A percentile compares a stretch with the other conserved stretches of the same genome.
Conservation (phyloP, 352 stramenopile genomes). For the Elongisporangium undulatum region DNA sequence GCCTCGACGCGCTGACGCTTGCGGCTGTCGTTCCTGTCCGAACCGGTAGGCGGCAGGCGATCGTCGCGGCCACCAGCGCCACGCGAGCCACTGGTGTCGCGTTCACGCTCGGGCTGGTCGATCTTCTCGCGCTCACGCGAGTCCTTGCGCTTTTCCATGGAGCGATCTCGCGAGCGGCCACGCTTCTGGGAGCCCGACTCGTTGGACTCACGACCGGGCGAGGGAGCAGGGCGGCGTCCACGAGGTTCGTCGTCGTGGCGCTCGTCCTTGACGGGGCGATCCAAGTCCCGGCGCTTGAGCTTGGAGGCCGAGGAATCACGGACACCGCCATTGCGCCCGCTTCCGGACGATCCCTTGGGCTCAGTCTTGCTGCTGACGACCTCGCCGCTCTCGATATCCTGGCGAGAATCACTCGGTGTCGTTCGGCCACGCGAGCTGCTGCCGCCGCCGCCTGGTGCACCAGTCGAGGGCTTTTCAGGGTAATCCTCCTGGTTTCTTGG, state of each 20-base stretch:
- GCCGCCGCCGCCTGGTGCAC: neutral
- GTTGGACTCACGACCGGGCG: constrained; percentile 8
- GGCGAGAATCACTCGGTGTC: constrained; percentile 19
- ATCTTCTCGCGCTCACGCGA: neutral
- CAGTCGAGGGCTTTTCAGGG: neutral
- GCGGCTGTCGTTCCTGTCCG: constrained; percentile 16
- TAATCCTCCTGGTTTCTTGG: neutral
- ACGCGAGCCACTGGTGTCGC: constrained; percentile 14
- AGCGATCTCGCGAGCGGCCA: constrained; percentile 17
- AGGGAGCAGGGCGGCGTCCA: constrained; percentile 22
- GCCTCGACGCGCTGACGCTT: constrained; percentile 58
- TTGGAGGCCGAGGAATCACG: constrained; percentile 2
- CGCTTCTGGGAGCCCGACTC: constrained; percentile 13
- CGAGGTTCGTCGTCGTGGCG: constrained; percentile 25
- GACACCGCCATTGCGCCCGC: constrained; percentile 8
- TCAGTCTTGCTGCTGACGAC: constrained; percentile 24
- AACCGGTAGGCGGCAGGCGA: neutral
- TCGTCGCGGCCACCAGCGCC: constrained; percentile 1
- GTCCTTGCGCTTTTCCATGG: neutral
- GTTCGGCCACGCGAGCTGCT: constrained; percentile 4
- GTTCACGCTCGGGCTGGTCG: constrained; percentile 17
- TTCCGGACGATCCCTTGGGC: constrained; percentile 17
- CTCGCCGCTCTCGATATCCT: constrained; percentile 48
- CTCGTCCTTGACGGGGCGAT: constrained; percentile 9
- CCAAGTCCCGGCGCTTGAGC: constrained; percentile 19